Percentiles rank a stretch among this genome's conserved stretches.
phyloP scores from a whole-genome alignment of 768 basidiomycete genomes.

The Tulasnella sp. region DNA sequence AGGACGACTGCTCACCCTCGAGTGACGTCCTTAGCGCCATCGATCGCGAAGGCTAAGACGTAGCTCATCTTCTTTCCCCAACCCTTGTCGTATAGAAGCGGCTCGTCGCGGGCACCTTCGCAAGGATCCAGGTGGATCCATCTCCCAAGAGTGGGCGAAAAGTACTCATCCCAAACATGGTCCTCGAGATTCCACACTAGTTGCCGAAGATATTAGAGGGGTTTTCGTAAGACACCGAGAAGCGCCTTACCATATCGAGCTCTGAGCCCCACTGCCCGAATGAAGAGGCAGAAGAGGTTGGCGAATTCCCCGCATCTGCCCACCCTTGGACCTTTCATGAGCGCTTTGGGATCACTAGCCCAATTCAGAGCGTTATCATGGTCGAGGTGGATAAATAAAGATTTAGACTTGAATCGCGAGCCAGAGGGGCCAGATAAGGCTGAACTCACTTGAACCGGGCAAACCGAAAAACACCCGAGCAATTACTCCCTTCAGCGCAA shows the following conservation, averaged over 20 bases:
- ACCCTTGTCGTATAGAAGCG: constrained; percentile 42
- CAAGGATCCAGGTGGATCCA: constrained; percentile 47
- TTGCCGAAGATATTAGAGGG: constrained; percentile 28
- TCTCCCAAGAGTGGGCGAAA: constrained; percentile 35
- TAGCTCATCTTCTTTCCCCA: constrained; percentile 46
- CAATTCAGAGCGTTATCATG: neutral
- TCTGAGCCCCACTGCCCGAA: constrained; percentile 39
- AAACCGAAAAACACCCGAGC: constrained; percentile 37
- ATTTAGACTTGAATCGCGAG: neutral
- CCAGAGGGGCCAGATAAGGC: neutral
- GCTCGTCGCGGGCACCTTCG: constrained; percentile 41
- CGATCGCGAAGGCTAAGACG: constrained; percentile 34
- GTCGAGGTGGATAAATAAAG: neutral
- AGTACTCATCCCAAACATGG: constrained; percentile 44
- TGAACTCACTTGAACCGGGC: constrained; percentile 39
- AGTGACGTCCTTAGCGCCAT: constrained; percentile 36
- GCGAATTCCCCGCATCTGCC: constrained; percentile 41
- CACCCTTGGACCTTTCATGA: constrained; percentile 37
- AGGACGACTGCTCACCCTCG: constrained; percentile 26
- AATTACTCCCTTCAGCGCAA: constrained; percentile 34
- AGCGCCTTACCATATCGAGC: constrained; percentile 39
- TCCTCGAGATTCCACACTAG: constrained; percentile 40
- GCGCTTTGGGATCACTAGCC: constrained; percentile 34
- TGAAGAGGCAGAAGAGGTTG: constrained; percentile 42
- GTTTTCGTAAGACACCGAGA: neutral